Evolutionary conservation across 352 stramenopile species (phyloP).

Genomic region (Phytophthora lateralis): DNA sequence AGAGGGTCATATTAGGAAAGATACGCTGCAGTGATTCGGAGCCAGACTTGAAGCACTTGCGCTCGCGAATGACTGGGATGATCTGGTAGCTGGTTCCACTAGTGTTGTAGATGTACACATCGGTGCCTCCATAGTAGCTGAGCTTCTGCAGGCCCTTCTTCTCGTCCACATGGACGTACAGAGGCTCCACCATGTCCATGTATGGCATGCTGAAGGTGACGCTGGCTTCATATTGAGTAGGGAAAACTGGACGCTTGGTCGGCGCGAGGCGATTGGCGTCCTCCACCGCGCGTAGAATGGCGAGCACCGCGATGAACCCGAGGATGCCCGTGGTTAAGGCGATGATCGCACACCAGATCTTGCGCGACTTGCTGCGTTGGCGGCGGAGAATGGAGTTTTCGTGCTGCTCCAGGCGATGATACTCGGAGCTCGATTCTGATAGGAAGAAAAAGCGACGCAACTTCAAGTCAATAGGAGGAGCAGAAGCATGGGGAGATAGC

Average conservation of each 20-base stretch:
- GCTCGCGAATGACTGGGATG: conserved; percentile 75
- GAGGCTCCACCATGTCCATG: conserved; percentile 86
- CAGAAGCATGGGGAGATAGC: neutral
- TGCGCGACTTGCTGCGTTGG: conserved; percentile 66
- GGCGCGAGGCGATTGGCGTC: conserved; percentile 76
- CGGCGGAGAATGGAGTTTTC: conserved; percentile 49
- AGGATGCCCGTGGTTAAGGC: conserved; percentile 77
- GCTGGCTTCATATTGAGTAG: conserved; percentile 87
- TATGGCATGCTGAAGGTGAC: conserved; percentile 90
- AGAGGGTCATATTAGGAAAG: conserved; percentile 84
- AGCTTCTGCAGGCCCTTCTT: conserved; percentile 77
- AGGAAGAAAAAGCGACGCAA: neutral
- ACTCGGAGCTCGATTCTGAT: conserved; percentile 30
- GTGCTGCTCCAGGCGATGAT: conserved; percentile 39
- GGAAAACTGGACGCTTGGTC: conserved; percentile 73
- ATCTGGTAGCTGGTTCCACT: conserved; percentile 82
- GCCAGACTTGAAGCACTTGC: conserved; percentile 75
- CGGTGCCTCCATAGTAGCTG: conserved; percentile 88
- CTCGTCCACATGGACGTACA: conserved; percentile 87
- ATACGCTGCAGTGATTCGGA: conserved; percentile 73
- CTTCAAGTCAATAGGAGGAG: conserved; percentile 15
- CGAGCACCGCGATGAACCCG: conserved; percentile 80
- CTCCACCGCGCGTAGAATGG: conserved; percentile 82
- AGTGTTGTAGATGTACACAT: conserved; percentile 89
- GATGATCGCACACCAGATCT: conserved; percentile 86